Evolutionary conservation across 2,329 filamentous ascomycete genomes (phyloP).

Genomic region (Pseudogymnoascus verrucosus): DNA sequence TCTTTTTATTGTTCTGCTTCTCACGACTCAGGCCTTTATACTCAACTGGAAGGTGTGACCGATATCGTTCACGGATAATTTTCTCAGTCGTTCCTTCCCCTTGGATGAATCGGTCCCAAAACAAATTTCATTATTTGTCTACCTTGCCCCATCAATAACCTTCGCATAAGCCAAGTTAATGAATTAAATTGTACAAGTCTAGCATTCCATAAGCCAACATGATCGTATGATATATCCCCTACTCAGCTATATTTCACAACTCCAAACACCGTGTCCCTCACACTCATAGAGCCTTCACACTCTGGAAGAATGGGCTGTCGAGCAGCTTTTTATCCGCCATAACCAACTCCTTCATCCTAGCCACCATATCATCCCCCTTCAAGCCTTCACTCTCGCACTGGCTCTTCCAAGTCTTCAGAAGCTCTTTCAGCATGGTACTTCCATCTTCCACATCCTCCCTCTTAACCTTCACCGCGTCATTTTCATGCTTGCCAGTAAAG

Average conservation of each 20-base stretch:
- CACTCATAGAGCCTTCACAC: constrained; percentile 34
- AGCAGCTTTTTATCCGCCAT: constrained; percentile 58
- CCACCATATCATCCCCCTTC: constrained; percentile 68
- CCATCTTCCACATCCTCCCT: constrained; percentile 87
- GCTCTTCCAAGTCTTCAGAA: constrained; percentile 79
- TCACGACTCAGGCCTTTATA: background rate
- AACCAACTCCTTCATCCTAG: constrained; percentile 72
- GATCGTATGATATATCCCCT: background rate
- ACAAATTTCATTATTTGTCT: background rate
- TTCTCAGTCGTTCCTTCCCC: background rate
- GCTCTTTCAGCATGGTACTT: constrained; percentile 72
- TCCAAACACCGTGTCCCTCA: background rate
- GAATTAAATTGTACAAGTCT: background rate
- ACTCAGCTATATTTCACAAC: background rate
- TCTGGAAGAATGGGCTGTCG: constrained; percentile 62
- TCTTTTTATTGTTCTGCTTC: background rate
- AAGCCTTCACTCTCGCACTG: constrained; percentile 54
- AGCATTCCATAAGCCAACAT: background rate
- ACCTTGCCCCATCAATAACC: background rate
- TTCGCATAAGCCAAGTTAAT: background rate
- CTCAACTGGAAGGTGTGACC: background rate
- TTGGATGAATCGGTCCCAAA: background rate
- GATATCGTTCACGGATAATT: background rate
- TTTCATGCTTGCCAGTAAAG: constrained; percentile 73
- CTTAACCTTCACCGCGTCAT: constrained; percentile 52